These are phyloP conservation scores for Myrmaecium sp. DNA, from an alignment of 2,329 filamentous ascomycete species.

Conservation along the genomic window DNA sequence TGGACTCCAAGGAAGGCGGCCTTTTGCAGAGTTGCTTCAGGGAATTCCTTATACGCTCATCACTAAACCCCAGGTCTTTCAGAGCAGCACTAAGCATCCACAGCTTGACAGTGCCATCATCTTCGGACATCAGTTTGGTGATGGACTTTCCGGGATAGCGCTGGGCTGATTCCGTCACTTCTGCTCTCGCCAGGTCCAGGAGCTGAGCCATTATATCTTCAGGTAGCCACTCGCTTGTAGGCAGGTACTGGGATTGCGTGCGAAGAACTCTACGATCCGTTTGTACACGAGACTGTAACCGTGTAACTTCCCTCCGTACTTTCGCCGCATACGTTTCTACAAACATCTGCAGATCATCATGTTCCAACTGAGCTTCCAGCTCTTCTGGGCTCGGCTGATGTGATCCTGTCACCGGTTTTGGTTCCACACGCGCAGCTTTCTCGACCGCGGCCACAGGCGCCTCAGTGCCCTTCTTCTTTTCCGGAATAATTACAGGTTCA, in stretches of 20 bases:
- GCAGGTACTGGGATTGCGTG: conserved; percentile 56
- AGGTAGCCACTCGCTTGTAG: conserved; percentile 63
- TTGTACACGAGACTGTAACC: conserved; percentile 62
- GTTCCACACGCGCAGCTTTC: conserved; percentile 2
- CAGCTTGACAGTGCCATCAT: conserved; percentile 60
- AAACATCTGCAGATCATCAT: conserved; percentile 73
- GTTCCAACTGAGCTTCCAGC: conserved; percentile 74
- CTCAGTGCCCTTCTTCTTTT: no score
- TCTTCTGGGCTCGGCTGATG: conserved; percentile 63
- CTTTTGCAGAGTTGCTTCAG: conserved; percentile 54
- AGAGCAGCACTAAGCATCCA: conserved; percentile 75
- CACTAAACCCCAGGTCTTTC: conserved; percentile 48
- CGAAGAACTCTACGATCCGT: conserved; percentile 74
- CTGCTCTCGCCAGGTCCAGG: conserved; percentile 52
- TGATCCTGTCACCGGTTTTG: conserved; percentile 17
- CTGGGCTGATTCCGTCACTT: conserved; percentile 36
- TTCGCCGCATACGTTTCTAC: conserved; percentile 73
- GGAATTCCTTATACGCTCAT: no score
- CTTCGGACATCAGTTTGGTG: conserved; percentile 41
- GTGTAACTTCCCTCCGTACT: conserved; percentile 58
- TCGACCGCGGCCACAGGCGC: no score
- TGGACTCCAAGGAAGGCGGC: conserved; percentile 37
- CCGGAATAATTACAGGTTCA: no score
- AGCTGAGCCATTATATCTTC: conserved; percentile 63
- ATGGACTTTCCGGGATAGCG: conserved; percentile 20